Conservation (phyloP, 164 flowering plant species). For the Cinnamomum chago region DNA sequence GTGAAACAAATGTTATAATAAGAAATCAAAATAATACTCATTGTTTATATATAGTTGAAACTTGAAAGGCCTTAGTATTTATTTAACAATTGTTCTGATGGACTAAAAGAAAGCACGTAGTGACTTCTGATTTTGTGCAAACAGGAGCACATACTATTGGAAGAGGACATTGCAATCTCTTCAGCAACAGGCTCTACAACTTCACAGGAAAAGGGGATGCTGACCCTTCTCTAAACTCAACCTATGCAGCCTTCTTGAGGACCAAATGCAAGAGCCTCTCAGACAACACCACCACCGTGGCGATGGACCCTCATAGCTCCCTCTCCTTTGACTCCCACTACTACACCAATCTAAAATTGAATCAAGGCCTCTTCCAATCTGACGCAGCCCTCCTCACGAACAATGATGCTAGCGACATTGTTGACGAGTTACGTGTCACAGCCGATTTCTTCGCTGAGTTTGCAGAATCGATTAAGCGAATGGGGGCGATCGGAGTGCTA, state of each 20-base stretch:
- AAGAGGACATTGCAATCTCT: slow-evolving; percentile 33
- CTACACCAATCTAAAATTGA: slow-evolving; percentile 20
- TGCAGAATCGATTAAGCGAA: slow-evolving; percentile 17
- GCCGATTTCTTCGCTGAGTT: slow-evolving; percentile 30
- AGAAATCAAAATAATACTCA: too few species aligned
- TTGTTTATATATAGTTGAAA: too few species aligned
- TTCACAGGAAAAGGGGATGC: slow-evolving; percentile 53
- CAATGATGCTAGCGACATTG: slow-evolving; percentile 13
- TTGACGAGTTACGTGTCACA: slow-evolving; percentile 9
- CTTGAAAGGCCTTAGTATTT: too few species aligned
- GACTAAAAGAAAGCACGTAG: too few species aligned
- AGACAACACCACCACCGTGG: slow-evolving; percentile 29
- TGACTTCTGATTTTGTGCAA: background rate
- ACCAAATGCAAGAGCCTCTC: slow-evolving; percentile 28
- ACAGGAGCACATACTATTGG: slow-evolving; percentile 59
- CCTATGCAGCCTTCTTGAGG: slow-evolving; percentile 36
- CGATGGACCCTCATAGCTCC: slow-evolving; percentile 49
- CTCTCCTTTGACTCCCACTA: slow-evolving; percentile 36
- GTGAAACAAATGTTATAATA: too few species aligned
- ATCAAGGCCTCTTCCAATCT: slow-evolving; percentile 47
- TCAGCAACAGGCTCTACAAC: slow-evolving; percentile 48
- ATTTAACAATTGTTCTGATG: too few species aligned
- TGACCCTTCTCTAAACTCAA: slow-evolving; percentile 47
- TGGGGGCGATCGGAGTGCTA: slow-evolving; percentile 28
- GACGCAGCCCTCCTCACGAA: slow-evolving; percentile 50